Conservation (phyloP, 1,284 basidiomycete genomes). For the Malassezia sp. region DNA sequence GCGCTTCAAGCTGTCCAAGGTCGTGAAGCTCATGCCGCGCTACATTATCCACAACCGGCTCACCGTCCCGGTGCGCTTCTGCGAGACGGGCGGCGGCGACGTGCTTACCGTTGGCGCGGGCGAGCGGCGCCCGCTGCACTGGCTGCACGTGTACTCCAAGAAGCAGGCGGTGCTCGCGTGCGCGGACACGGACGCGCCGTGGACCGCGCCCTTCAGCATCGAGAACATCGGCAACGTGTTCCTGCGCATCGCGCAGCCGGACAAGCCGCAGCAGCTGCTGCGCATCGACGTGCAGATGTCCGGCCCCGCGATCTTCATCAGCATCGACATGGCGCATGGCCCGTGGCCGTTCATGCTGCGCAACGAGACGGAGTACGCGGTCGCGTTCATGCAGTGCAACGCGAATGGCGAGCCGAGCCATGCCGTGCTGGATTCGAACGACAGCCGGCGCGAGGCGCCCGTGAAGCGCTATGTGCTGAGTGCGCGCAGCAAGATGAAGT, state of each 20-base stretch:
- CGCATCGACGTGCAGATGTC: conserved; percentile 74
- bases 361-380: conserved; percentile 68
- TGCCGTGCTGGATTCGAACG: too few relatives aligned
- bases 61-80: conserved; percentile 60
- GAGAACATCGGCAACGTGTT: conserved; percentile 79
- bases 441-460: conserved; percentile 6
- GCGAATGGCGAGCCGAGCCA: conserved; percentile 49
- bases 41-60: conserved; percentile 82
- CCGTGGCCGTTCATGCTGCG: conserved; percentile 83
- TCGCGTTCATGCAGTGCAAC: conserved; percentile 61
- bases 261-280: conserved; percentile 54
- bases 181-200: conserved; percentile 69
- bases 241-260: conserved; percentile 55
- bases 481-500: conserved; percentile 57
- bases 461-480: conserved; percentile 52
- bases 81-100: conserved; percentile 63
- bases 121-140: conserved; percentile 61
- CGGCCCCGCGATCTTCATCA: conserved; percentile 78
- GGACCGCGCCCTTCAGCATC: conserved; percentile 81
- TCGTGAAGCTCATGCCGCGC: conserved; percentile 79
- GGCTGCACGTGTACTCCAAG: conserved; percentile 55
- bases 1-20: conserved; percentile 83
- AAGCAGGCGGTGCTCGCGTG: conserved; percentile 67
- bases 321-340: conserved; percentile 57
- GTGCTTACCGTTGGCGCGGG: conserved; percentile 47